phyloP scores from a whole-genome alignment of 768 basidiomycete species.

The Crucibulum laeve region DNA sequence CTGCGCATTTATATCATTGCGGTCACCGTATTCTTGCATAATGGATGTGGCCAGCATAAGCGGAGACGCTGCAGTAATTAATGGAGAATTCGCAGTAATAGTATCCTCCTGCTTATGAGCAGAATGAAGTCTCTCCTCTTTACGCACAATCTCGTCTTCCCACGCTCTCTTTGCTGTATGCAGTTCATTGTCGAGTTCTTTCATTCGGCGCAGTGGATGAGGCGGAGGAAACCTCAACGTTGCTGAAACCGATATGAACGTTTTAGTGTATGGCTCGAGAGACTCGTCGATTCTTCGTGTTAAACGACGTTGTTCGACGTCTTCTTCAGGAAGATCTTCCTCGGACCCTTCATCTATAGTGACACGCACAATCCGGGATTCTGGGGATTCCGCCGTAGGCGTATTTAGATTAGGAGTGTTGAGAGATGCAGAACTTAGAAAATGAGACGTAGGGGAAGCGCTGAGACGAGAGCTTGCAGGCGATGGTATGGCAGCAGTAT shows the following conservation, averaged over 20 bases:
- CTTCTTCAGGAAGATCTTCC: slow-evolving; percentile 60
- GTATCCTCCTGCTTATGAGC: slow-evolving; percentile 39
- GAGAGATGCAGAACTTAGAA: slow-evolving; percentile 21
- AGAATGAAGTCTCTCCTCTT: slow-evolving; percentile 60
- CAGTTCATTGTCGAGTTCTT: slow-evolving; percentile 80
- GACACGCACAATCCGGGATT: slow-evolving; percentile 7
- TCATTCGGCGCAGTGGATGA: slow-evolving; percentile 83
- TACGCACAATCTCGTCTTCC: slow-evolving; percentile 82
- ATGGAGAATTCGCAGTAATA: slow-evolving; percentile 25
- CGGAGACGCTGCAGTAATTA: slow-evolving; percentile 18
- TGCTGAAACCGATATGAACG: slow-evolving; percentile 91
- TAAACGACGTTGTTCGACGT: slow-evolving; percentile 64
- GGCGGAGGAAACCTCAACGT: slow-evolving; percentile 92
- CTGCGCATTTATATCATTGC: slow-evolving; percentile 59
- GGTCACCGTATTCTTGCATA: slow-evolving; percentile 14
- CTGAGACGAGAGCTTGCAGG: slow-evolving; percentile 20
- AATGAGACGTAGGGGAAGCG: slow-evolving; percentile 17
- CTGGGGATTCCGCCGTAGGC: slow-evolving; percentile 12
- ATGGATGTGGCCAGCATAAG: slow-evolving; percentile 3
- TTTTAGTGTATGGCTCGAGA: slow-evolving; percentile 78
- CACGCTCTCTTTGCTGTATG: slow-evolving; percentile 65
- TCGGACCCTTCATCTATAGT: slow-evolving; percentile 13
- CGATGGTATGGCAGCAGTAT: slow-evolving; percentile 59
- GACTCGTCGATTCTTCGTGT: slow-evolving; percentile 77
- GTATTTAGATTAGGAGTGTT: slow-evolving; percentile 25